phyloP scores from a whole-genome alignment of 345 rosid genomes.

The Brassica nigra region DNA sequence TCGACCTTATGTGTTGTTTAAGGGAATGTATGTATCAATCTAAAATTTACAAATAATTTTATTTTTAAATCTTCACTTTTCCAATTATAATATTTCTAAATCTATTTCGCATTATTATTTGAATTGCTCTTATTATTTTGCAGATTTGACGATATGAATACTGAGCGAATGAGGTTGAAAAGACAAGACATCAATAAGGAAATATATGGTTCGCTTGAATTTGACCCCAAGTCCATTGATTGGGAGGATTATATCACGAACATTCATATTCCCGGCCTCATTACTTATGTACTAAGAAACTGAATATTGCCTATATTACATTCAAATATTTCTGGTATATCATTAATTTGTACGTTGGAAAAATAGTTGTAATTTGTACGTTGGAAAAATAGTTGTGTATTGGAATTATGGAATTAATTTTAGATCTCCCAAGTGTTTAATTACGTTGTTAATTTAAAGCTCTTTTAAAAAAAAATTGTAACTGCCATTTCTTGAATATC shows the following conservation, averaged over 20 bases:
- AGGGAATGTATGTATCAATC: conserved; percentile 60
- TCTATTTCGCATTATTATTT: not conserved
- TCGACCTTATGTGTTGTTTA: conserved; percentile 76
- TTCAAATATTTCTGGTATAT: too few relatives aligned
- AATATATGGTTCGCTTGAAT: conserved; percentile 39
- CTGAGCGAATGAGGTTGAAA: conserved; percentile 46
- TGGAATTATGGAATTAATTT: too few relatives aligned
- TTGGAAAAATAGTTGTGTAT: too few relatives aligned
- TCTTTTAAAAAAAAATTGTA: too few relatives aligned
- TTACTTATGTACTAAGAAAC: conserved; percentile 51
- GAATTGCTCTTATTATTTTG: not conserved
- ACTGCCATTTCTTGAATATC: too few relatives aligned
- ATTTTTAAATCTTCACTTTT: not conserved
- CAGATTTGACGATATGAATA: conserved; percentile 74
- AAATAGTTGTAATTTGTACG: too few relatives aligned
- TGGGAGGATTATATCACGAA: conserved; percentile 68
- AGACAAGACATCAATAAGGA: conserved; percentile 44
- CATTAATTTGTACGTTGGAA: too few relatives aligned
- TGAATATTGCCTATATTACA: not conserved
- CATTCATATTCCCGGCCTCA: conserved; percentile 66
- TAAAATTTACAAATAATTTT: not conserved
- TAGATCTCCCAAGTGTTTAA: too few relatives aligned
- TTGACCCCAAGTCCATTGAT: conserved; percentile 58
- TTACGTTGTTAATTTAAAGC: too few relatives aligned
- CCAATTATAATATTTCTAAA: not conserved